phyloP scores from a whole-genome alignment of 257 asterid genomes.

The Scutellaria galericulata region DNA sequence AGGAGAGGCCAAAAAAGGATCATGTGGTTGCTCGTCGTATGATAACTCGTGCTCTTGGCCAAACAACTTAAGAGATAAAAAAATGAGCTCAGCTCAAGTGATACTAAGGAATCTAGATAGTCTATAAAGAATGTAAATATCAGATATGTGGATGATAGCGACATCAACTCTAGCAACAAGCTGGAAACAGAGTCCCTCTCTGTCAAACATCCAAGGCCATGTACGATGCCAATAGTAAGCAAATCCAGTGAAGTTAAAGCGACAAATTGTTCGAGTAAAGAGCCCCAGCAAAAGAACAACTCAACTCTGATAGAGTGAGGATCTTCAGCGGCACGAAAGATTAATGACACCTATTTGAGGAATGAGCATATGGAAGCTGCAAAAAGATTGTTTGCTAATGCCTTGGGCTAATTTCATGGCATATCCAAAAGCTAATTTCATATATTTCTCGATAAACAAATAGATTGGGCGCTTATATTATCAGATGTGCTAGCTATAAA shows the following conservation, averaged over 20 bases:
- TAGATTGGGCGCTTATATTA: not conserved
- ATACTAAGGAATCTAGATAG: conserved; percentile 35
- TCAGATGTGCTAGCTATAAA: not conserved
- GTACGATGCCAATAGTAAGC: conserved; percentile 30
- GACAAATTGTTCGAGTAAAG: conserved; percentile 37
- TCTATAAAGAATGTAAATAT: conserved; percentile 35
- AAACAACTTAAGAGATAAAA: conserved; percentile 48
- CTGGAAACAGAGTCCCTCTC: conserved; percentile 34
- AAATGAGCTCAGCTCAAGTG: conserved; percentile 38
- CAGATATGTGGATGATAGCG: conserved; percentile 39
- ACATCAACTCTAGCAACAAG: conserved; percentile 29
- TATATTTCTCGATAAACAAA: not conserved
- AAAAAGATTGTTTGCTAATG: conserved; percentile 91
- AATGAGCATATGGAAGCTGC: conserved; percentile 90
- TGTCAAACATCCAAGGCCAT: conserved; percentile 34
- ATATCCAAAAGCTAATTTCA: not conserved
- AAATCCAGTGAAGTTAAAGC: conserved; percentile 34
- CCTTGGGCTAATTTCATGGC: conserved; percentile 50
- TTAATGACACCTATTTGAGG: conserved; percentile 44
- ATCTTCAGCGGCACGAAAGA: conserved; percentile 39
- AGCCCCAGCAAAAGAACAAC: conserved; percentile 33
- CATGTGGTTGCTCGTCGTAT: conserved; percentile 89
- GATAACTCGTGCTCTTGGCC: conserved; percentile 95
- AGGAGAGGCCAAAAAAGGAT: conserved; percentile 75
- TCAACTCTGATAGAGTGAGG: conserved; percentile 22